Evolutionary conservation across 257 asterid species (phyloP).

Genomic region (Pogostemon cablin): DNA sequence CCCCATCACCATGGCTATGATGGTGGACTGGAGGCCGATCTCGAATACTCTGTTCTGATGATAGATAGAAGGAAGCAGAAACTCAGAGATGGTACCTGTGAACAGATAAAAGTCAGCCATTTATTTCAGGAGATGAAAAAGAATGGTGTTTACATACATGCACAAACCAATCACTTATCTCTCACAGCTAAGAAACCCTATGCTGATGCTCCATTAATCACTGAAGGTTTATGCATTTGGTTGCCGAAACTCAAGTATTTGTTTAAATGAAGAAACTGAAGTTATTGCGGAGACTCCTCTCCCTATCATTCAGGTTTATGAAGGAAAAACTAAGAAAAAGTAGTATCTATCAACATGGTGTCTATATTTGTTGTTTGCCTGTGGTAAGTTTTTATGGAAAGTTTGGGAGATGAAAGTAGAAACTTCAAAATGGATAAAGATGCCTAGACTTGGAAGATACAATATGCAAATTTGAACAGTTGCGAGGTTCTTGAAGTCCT

Average conservation of each 20-base stretch:
- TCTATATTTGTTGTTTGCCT: not conserved
- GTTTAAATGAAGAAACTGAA: slow-evolving; percentile 12
- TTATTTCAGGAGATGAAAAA: too few relatives aligned
- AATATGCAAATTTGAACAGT: not conserved
- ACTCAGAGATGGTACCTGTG: too few relatives aligned
- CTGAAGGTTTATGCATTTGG: slow-evolving; percentile 16
- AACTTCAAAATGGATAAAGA: not conserved
- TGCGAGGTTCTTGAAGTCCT: not conserved
- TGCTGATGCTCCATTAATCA: not conserved
- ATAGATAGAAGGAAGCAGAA: too few relatives aligned
- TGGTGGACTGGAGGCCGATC: too few relatives aligned
- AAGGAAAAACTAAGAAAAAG: not conserved
- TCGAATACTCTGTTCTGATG: too few relatives aligned
- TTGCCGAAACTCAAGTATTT: not conserved
- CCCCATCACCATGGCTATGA: too few relatives aligned
- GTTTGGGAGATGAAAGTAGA: not conserved
- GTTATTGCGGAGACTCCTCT: not conserved
- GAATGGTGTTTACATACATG: too few relatives aligned
- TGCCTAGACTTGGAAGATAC: not conserved
- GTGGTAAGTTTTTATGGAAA: not conserved
- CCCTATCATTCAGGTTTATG: too few relatives aligned
- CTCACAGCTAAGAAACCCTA: too few relatives aligned
- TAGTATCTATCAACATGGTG: not conserved
- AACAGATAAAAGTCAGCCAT: too few relatives aligned
- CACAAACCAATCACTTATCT: not conserved